Base-by-base conservation (phyloP, 2,329 filamentous ascomycete genomes). In the Fusarium avenaceum region DNA sequence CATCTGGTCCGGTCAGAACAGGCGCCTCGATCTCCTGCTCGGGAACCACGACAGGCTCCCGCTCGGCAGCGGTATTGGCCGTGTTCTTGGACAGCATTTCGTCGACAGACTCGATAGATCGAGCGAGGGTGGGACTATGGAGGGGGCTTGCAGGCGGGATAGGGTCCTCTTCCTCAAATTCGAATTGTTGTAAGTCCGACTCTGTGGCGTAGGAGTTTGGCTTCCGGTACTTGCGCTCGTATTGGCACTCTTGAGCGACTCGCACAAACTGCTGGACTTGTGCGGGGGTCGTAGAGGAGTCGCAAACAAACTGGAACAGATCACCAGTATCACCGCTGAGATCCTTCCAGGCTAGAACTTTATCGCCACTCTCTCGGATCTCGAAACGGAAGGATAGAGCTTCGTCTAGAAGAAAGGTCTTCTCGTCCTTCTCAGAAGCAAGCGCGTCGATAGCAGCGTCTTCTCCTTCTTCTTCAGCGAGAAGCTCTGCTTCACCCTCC, bases 251-350 rank as follows among this genome's bases (percentile, higher is more conserved):
- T 59, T 92, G 87, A 9, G 96, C 92, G 53, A 93, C 90, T 54
- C 91, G 85, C 75, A 95, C 89, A 78, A 99, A 98, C 17, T 90
- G 88, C 45, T 90, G 86, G 24, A 96, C 90, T 72, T 94, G 91
- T 47, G 89, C 85, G 4, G 89, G 82, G 28, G 89, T 84, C 42
- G 92, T 87, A 14, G 90, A 89, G 39, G 84, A 79, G 80, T 98
- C 96, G 82, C 94, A 98, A 68, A 99, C 92, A 77, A 98, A 99
- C 79, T 99, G 95, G 85, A 93, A 99, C n/a, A 98, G 86, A 79
- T 99, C 96, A 54, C 94, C 95, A 32, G 89, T 86, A 83, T 99
- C 96, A 57, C 96, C 96, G 73, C 94, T 97, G 63, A 98, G 82
- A 76, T 99, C 96, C 71, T 92, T 90, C 96, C 96, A 99, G 62